These are phyloP conservation scores for Globisporangium parvum DNA, from an alignment of 352 stramenopile genomes.

Conservation along the genomic window DNA sequence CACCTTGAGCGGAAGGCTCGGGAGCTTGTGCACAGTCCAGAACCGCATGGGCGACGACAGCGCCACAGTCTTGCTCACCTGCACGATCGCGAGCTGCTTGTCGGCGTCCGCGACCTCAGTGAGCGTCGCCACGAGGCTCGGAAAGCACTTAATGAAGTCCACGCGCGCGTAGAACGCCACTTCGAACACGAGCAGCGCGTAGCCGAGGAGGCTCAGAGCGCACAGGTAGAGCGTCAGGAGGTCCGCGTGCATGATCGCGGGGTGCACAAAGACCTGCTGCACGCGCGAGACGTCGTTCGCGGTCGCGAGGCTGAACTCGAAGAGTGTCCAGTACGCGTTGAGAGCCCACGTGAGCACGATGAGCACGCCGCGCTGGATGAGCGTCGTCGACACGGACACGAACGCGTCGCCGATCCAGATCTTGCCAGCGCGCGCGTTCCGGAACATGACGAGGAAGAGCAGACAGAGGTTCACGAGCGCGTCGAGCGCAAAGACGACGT, in stretches of 20 bases:
- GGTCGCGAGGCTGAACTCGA: conserved; percentile 19
- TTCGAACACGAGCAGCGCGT: conserved; percentile 17
- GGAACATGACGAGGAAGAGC: conserved; percentile 25
- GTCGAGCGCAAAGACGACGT: conserved; percentile 22
- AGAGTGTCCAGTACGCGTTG: conserved; percentile 32
- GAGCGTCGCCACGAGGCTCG: not conserved
- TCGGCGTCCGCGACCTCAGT: not conserved
- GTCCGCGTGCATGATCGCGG: conserved; percentile 22
- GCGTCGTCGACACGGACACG: conserved; percentile 23
- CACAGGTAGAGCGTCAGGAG: conserved; percentile 30
- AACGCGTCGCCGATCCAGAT: conserved; percentile 42
- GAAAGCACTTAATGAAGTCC: not conserved
- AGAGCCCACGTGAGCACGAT: conserved; percentile 26
- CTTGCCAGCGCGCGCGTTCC: conserved; percentile 19
- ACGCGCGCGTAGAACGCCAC: conserved; percentile 18
- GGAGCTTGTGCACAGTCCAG: conserved; percentile 2
- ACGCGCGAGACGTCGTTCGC: conserved; percentile 15
- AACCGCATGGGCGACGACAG: not conserved
- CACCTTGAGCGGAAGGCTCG: not conserved
- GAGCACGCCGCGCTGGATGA: conserved; percentile 25
- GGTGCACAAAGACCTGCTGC: conserved; percentile 24
- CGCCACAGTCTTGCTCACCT: not conserved
- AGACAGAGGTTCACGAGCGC: conserved; percentile 22
- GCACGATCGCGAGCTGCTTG: not conserved
- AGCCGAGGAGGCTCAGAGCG: conserved; percentile 17